These are phyloP conservation scores for Ceratocystis smalleyi DNA, from an alignment of 2,329 filamentous ascomycete genomes.

Conservation along the genomic window DNA sequence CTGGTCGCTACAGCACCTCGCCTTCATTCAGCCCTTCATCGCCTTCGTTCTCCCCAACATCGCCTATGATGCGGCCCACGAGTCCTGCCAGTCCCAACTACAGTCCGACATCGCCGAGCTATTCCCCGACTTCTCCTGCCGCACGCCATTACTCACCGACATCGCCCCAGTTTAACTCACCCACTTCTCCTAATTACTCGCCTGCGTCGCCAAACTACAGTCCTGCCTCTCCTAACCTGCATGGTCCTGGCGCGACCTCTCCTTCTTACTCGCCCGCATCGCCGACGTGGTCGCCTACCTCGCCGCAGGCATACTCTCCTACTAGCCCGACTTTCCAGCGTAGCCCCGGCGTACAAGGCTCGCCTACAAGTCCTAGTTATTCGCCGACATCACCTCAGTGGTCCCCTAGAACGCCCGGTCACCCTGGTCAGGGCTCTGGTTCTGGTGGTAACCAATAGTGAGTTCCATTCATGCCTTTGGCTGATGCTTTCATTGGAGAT, in stretches of 20 bases:
- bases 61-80: slow-evolving; percentile 40
- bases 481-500: neutral
- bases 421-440: slow-evolving; percentile 20
- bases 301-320: slow-evolving; percentile 46
- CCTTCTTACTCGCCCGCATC: slow-evolving; percentile 55
- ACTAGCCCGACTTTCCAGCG: slow-evolving; percentile 46
- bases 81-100: slow-evolving; percentile 45
- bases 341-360: slow-evolving; percentile 38
- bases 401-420: slow-evolving; percentile 32
- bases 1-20: slow-evolving; percentile 39
- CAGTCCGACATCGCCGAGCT: slow-evolving; percentile 50
- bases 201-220: slow-evolving; percentile 58
- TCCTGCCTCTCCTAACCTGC: slow-evolving; percentile 47
- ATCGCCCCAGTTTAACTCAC: slow-evolving; percentile 62
- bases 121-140: slow-evolving; percentile 47
- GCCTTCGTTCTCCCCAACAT: slow-evolving; percentile 48
- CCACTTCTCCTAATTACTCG: slow-evolving; percentile 58
- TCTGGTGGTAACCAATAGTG: slow-evolving; percentile 29
- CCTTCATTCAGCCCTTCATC: slow-evolving; percentile 49
- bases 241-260: slow-evolving; percentile 32
- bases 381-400: slow-evolving; percentile 47
- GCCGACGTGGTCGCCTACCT: slow-evolving; percentile 65
- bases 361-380: slow-evolving; percentile 55
- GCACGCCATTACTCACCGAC: slow-evolving; percentile 48
- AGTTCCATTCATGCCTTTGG: slow-evolving; percentile 8